These are phyloP conservation scores for Chenopodium berlandieri DNA, from an alignment of 148 eudicot species.

Conservation along the genomic window DNA sequence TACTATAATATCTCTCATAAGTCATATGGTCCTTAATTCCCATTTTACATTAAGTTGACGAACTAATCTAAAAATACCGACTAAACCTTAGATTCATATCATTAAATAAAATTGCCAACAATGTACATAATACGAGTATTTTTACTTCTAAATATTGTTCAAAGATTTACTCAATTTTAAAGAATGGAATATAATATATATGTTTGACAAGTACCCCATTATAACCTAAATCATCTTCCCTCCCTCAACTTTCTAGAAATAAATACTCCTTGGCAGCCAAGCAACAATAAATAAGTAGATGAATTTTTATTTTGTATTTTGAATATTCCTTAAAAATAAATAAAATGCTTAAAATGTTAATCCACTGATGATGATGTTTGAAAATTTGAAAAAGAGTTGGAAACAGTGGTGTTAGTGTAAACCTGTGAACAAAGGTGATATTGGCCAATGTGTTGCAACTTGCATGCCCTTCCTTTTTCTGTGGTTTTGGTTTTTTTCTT, in stretches of 20 bases:
- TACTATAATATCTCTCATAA: too few species aligned
- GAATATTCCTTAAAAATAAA: too few species aligned
- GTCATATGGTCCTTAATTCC: too few species aligned
- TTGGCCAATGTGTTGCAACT: constrained; percentile 23
- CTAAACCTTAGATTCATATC: too few species aligned
- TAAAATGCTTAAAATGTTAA: neutral
- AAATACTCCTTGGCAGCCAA: neutral
- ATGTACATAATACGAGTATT: too few species aligned
- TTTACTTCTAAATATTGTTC: too few species aligned
- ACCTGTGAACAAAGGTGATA: neutral
- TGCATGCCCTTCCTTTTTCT: constrained; percentile 8
- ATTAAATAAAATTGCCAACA: too few species aligned
- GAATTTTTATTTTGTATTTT: neutral
- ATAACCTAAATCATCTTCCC: neutral
- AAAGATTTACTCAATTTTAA: too few species aligned
- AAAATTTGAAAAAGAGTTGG: constrained; percentile 15
- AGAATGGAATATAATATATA: too few species aligned
- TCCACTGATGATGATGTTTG: constrained; percentile 19
- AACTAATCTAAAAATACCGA: too few species aligned
- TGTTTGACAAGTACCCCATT: neutral
- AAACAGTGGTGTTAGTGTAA: neutral
- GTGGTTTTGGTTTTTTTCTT: neutral
- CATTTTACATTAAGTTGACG: too few species aligned
- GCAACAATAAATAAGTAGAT: neutral
- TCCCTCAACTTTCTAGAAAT: neutral